Evolutionary conservation across 306 rosid species (phyloP).

Genomic region (Casuarina glauca): DNA sequence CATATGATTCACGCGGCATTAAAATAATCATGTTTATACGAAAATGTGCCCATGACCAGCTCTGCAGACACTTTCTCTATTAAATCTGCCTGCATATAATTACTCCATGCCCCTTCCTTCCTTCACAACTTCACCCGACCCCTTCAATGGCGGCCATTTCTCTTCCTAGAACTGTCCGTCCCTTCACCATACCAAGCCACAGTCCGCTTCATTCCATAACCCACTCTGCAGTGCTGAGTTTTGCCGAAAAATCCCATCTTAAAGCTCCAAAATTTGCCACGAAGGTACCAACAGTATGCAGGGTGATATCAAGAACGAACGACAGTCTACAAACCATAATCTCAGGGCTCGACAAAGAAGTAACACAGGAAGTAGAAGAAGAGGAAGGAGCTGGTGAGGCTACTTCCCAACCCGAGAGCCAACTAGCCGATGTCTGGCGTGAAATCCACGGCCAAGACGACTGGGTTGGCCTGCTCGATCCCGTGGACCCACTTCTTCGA

Average conservation of each 20-base stretch:
- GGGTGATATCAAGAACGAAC: slow-evolving; percentile 21
- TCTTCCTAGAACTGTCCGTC: slow-evolving; percentile 24
- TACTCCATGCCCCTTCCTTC: no score
- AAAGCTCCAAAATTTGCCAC: not conserved
- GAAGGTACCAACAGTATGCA: slow-evolving; percentile 13
- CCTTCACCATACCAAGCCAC: slow-evolving; percentile 18
- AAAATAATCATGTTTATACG: no score
- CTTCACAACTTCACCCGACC: no score
- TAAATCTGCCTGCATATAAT: no score
- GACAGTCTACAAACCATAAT: slow-evolving; percentile 28
- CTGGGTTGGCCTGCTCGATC: slow-evolving; percentile 77
- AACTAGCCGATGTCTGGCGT: slow-evolving; percentile 50
- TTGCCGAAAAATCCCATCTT: not conserved
- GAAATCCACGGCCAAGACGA: slow-evolving; percentile 68
- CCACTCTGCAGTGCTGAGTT: not conserved
- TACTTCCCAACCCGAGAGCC: slow-evolving; percentile 1
- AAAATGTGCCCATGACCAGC: no score
- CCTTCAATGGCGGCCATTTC: slow-evolving; percentile 47
- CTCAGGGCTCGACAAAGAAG: slow-evolving; percentile 28
- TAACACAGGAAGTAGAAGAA: not conserved
- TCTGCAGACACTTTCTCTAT: no score
- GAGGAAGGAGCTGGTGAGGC: not conserved
- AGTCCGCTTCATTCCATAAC: slow-evolving; percentile 3
- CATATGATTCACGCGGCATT: no score
- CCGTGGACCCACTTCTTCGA: slow-evolving; percentile 62